Percentiles rank a stretch among this genome's conserved stretches.
These are phyloP conservation scores for Aurantiochytrium sp. DNA, from an alignment of 108 stramenopile genomes.

Conservation along the genomic window DNA sequence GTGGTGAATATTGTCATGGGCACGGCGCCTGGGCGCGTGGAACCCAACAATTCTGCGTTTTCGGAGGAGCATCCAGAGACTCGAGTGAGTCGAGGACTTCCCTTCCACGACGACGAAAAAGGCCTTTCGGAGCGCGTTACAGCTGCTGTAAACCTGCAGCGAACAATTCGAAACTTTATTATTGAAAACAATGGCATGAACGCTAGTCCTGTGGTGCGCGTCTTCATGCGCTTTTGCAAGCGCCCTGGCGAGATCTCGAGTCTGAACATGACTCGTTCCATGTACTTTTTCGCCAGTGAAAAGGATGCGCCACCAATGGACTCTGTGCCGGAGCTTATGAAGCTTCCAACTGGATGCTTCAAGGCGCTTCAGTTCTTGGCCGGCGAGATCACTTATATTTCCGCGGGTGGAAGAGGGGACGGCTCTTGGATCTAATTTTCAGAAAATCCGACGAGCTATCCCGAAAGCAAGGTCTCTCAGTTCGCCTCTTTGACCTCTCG, in stretches of 20 bases:
- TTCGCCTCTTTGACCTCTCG: too few species aligned
- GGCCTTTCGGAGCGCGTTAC: not conserved
- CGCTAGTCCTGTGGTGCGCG: not conserved
- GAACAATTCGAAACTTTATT: not conserved
- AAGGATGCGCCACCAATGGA: not conserved
- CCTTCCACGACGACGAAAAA: not conserved
- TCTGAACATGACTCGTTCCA: not conserved
- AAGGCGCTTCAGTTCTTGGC: not conserved
- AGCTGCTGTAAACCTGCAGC: not conserved
- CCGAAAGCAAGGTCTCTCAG: too few species aligned
- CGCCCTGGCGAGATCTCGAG: not conserved
- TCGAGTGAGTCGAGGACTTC: not conserved
- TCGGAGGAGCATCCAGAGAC: not conserved
- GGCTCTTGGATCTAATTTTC: too few species aligned
- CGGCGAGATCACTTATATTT: not conserved
- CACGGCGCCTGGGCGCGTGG: not conserved
- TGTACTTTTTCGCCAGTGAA: not conserved
- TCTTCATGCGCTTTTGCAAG: not conserved
- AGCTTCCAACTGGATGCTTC: not conserved
- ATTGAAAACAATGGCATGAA: not conserved
- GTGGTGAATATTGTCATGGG: not conserved
- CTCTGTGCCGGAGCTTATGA: not conserved
- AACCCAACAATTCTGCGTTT: not conserved
- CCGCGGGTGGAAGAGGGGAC: not conserved
- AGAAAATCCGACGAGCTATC: too few species aligned